phyloP scores from a whole-genome alignment of 768 basidiomycete genomes.

The Tricholoma saponaceum region DNA sequence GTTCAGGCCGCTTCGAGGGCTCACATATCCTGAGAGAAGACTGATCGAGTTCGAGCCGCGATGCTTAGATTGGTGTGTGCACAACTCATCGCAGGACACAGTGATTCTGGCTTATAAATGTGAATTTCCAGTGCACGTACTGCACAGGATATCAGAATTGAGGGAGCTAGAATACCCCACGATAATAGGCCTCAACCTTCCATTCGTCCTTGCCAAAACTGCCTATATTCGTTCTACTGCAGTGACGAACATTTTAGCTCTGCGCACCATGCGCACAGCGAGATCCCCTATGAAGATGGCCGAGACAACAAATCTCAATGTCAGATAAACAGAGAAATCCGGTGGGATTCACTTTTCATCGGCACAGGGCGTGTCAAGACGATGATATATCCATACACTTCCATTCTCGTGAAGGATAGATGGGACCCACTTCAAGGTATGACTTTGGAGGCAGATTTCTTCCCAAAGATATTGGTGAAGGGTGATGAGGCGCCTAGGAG shows the following conservation, averaged over 20 bases:
- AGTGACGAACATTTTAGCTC: conserved; percentile 19
- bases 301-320: conserved; percentile 20
- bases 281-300: conserved; percentile 17
- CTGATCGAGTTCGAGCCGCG: conserved; percentile 18
- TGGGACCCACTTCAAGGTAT: conserved; percentile 23
- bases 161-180: conserved; percentile 1
- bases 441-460: conserved; percentile 24
- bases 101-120: neutral
- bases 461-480: neutral
- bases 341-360: conserved; percentile 9
- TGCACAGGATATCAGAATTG: conserved; percentile 20
- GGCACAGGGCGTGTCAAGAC: neutral
- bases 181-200: neutral
- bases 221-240: conserved; percentile 23
- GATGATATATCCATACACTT: conserved; percentile 22
- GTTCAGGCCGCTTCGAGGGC: neutral
- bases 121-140: conserved; percentile 17
- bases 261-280: conserved; percentile 12
- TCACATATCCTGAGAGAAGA: conserved; percentile 10
- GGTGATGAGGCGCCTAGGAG: neutral
- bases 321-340: conserved; percentile 19
- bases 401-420: conserved; percentile 18
- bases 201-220: conserved; percentile 18
- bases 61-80: conserved; percentile 17
- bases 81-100: neutral